phyloP scores from a whole-genome alignment of 2,329 filamentous ascomycete species.

The Cladosporium austrohemisphaericum region DNA sequence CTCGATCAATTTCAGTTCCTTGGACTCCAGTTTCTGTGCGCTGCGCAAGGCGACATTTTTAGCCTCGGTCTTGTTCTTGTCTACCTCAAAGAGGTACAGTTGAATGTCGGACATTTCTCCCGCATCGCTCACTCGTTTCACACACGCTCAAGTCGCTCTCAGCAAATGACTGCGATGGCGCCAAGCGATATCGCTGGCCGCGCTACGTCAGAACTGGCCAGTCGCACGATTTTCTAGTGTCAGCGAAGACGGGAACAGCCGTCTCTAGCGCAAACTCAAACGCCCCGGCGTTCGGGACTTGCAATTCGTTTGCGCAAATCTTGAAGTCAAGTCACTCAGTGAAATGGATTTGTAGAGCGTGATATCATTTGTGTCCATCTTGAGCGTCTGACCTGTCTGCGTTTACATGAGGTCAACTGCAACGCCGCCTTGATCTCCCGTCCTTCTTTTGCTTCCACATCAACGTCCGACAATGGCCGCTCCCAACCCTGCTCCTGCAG shows the following conservation, averaged over 20 bases:
- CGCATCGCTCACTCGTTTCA: not conserved
- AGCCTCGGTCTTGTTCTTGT: constrained; percentile 47
- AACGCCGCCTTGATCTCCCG: not conserved
- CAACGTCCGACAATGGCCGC: constrained; percentile 5
- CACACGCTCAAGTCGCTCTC: constrained; percentile 3
- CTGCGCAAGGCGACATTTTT: constrained; percentile 41
- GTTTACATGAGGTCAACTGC: not conserved
- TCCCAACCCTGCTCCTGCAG: constrained; percentile 8
- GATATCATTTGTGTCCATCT: constrained; percentile 10
- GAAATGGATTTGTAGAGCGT: constrained; percentile 9
- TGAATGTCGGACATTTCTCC: constrained; percentile 50
- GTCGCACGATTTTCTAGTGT: constrained; percentile 2
- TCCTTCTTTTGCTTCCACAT: not conserved
- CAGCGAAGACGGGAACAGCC: not conserved
- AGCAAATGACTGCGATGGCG: constrained; percentile 4
- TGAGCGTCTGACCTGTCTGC: not conserved
- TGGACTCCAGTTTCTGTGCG: constrained; percentile 52
- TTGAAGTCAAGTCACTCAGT: constrained; percentile 15
- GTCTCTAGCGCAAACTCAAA: constrained; percentile 4
- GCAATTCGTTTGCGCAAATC: constrained; percentile 7
- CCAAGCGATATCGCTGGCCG: constrained; percentile 13
- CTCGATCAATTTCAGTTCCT: constrained; percentile 58
- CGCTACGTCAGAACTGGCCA: constrained; percentile 1
- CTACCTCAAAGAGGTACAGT: constrained; percentile 49
- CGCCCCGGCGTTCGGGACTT: constrained; percentile 6